Conservation (phyloP, 345 rosid species). For the Aquilaria yunnanensis region DNA sequence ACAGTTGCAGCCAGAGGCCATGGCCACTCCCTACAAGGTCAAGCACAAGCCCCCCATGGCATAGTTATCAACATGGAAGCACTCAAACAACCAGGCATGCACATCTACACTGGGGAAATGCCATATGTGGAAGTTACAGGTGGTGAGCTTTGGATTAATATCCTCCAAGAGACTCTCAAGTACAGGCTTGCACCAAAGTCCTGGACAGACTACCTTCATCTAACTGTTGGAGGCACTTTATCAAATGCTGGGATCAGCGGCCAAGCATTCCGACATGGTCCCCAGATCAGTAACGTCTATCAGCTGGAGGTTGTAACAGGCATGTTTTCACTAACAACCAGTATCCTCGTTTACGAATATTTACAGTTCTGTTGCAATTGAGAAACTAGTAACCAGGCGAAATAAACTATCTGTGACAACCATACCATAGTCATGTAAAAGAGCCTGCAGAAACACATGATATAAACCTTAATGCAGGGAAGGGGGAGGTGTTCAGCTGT, state of each 20-base stretch:
- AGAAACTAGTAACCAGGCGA: not conserved
- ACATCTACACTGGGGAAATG: constrained; percentile 32
- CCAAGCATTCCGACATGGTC: constrained; percentile 86
- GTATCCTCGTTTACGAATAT: constrained; percentile 1
- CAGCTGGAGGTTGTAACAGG: constrained; percentile 94
- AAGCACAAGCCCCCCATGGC: constrained; percentile 78
- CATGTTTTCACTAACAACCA: constrained; percentile 22
- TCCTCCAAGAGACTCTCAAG: constrained; percentile 74
- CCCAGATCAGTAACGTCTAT: constrained; percentile 78
- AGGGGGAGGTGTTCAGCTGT: constrained; percentile 77
- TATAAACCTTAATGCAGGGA: constrained; percentile 44
- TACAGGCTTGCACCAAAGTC: constrained; percentile 82
- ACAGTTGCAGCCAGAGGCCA: constrained; percentile 93
- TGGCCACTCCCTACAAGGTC: constrained; percentile 96
- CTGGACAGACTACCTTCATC: constrained; percentile 96
- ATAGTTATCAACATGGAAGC: constrained; percentile 83
- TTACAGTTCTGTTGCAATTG: not conserved
- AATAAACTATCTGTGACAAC: not conserved
- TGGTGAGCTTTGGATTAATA: constrained; percentile 82
- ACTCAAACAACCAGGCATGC: constrained; percentile 34
- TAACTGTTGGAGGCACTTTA: constrained; percentile 86
- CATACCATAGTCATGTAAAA: no score
- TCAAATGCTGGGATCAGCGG: constrained; percentile 96
- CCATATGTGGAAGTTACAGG: constrained; percentile 90
- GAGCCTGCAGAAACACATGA: no score